Percentiles rank a stretch among this genome's conserved stretches.
These are phyloP conservation scores for Marasmius oreades DNA, from an alignment of 1,284 basidiomycete genomes.

Conservation along the genomic window DNA sequence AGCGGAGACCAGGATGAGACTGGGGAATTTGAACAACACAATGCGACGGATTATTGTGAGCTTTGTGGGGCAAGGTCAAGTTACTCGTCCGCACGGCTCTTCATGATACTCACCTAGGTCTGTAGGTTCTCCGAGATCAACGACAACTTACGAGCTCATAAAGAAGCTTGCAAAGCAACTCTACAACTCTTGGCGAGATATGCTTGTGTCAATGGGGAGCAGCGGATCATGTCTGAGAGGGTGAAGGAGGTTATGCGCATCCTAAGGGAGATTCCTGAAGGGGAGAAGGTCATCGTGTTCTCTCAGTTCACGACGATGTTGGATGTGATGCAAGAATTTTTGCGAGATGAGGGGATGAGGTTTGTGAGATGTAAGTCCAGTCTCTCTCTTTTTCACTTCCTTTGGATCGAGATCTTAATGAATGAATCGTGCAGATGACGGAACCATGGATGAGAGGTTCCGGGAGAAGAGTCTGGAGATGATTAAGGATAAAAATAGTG, in stretches of 20 bases:
- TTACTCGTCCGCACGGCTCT: neutral
- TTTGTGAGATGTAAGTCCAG: slow-evolving; percentile 49
- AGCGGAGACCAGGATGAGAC: neutral
- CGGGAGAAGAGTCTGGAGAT: slow-evolving; percentile 42
- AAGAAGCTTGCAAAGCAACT: neutral
- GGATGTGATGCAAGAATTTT: slow-evolving; percentile 51
- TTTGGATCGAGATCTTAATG: neutral
- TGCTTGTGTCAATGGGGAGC: neutral
- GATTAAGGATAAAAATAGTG: slow-evolving; percentile 34
- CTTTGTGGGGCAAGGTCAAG: neutral
- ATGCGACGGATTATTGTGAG: neutral
- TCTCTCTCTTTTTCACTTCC: no score
- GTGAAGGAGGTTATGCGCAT: neutral
- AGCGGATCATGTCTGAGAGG: neutral
- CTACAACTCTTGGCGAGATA: neutral
- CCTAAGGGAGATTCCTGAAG: neutral
- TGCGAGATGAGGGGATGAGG: slow-evolving; percentile 34
- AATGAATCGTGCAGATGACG: slow-evolving; percentile 38
- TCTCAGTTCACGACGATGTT: slow-evolving; percentile 56
- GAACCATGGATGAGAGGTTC: slow-evolving; percentile 41
- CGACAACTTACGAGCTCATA: neutral
- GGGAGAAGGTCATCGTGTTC: slow-evolving; percentile 50
- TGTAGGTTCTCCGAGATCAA: neutral
- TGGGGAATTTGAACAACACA: neutral
- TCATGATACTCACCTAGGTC: neutral